phyloP scores from a whole-genome alignment of 164 flowering plant genomes.

The Aristolochia fimbriata region DNA sequence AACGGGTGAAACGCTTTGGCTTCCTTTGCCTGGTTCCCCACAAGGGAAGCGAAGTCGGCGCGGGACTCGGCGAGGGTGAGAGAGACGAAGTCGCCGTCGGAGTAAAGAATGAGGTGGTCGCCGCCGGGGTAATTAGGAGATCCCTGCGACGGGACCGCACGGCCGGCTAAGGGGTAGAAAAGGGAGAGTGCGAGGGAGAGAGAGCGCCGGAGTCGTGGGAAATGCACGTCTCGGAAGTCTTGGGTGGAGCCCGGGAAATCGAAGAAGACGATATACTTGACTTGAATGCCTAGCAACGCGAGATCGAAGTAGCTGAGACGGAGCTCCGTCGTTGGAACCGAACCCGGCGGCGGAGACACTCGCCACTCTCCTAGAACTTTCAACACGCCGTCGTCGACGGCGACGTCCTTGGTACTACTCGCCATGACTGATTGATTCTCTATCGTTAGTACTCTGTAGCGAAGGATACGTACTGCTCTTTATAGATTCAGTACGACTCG shows the following conservation, averaged over 20 bases:
- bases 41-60: slow-evolving; percentile 4
- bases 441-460: too few species aligned
- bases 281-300: neutral
- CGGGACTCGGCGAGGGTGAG: slow-evolving; percentile 14
- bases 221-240: neutral
- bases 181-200: slow-evolving; percentile 32
- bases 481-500: too few species aligned
- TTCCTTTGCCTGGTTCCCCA: neutral
- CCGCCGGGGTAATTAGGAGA: neutral
- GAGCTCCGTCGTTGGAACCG: slow-evolving; percentile 8
- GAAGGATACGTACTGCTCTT: too few species aligned
- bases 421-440: too few species aligned
- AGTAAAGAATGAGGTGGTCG: slow-evolving; percentile 18
- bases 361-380: too few species aligned
- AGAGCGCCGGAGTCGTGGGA: slow-evolving; percentile 19
- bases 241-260: neutral
- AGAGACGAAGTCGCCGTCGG: slow-evolving; percentile 21
- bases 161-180: slow-evolving; percentile 32
- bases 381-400: too few species aligned
- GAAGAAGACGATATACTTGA: slow-evolving; percentile 7
- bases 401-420: too few species aligned
- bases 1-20: slow-evolving; percentile 3
- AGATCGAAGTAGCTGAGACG: slow-evolving; percentile 13
- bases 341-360: slow-evolving; percentile 8
- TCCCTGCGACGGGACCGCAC: slow-evolving; percentile 12